Conservation (phyloP, 1,139 yeast species). For the Groenewaldozyma auringiensis region DNA sequence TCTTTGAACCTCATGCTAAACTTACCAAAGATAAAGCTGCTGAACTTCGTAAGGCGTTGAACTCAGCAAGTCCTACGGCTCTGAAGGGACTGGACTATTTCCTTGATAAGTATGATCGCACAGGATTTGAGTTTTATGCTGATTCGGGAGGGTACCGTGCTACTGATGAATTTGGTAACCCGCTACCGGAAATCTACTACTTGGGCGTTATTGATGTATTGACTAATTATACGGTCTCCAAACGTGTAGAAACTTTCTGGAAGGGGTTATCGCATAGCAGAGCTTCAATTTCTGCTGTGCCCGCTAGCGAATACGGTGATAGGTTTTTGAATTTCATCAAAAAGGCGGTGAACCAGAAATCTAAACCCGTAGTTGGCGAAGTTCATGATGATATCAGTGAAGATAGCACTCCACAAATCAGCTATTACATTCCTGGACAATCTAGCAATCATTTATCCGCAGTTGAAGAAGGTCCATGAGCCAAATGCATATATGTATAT, state of each 20-base stretch:
- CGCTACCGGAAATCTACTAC: conserved; percentile 68
- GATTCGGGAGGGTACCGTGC: conserved; percentile 85
- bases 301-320: conserved; percentile 83
- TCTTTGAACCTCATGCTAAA: conserved; percentile 31
- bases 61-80: conserved; percentile 32
- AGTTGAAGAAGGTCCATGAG: not conserved
- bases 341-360: conserved; percentile 18
- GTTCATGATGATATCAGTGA: not conserved
- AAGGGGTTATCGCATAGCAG: conserved; percentile 65
- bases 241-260: conserved; percentile 81
- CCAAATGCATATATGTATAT: too few species aligned
- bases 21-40: conserved; percentile 26
- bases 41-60: conserved; percentile 33
- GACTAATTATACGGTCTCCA: conserved; percentile 72
- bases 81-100: conserved; percentile 29
- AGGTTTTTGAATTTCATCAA: conserved; percentile 70
- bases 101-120: conserved; percentile 24
- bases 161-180: conserved; percentile 56
- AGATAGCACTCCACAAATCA: not conserved
- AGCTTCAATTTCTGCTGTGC: conserved; percentile 75
- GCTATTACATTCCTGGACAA: not conserved
- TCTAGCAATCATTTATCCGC: not conserved
- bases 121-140: conserved; percentile 53
- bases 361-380: not conserved
- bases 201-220: conserved; percentile 92